Percentiles rank a stretch among this genome's conserved stretches.
Conservation (phyloP, 139 green algal genomes). For the Pseudopediastrum boryanum region DNA sequence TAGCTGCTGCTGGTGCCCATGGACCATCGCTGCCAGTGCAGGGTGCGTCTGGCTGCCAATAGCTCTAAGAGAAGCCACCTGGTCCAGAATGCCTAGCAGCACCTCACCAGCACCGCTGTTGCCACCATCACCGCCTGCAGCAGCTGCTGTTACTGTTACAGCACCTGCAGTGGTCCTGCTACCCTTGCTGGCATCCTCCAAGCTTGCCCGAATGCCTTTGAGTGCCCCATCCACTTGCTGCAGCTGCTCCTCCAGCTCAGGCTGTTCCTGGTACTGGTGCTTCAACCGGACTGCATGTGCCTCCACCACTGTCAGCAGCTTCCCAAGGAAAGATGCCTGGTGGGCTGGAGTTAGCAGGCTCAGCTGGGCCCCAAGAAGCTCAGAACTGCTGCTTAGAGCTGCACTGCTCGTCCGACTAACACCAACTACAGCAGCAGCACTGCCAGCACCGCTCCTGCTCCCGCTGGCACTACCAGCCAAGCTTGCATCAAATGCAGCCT, state of each 20-base stretch:
- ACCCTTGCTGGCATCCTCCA: not conserved
- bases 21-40: not conserved
- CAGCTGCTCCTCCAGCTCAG: not conserved
- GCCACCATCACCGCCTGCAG: not conserved
- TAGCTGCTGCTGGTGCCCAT: constrained; percentile 8
- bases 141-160: not conserved
- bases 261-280: constrained; percentile 14
- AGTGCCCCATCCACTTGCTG: constrained; percentile 4
- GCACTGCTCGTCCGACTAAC: not conserved
- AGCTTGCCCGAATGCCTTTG: not conserved
- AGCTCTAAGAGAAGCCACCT: constrained; percentile 22
- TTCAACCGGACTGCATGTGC: constrained; percentile 16
- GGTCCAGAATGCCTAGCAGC: constrained; percentile 27
- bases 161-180: not conserved
- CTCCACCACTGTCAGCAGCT: constrained; percentile 10
- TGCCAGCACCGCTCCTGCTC: not conserved
- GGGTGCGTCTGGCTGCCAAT: constrained; percentile 34
- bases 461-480: not conserved
- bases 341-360: constrained; percentile 5
- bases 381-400: not conserved
- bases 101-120: too few species aligned
- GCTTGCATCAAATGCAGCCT: not conserved
- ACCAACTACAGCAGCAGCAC: not conserved
- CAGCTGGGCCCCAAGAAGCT: constrained; percentile 13
- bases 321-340: constrained; percentile 11